Evolutionary conservation across 257 asterid species (phyloP), one percentile per base, ranked within the genome.

Genomic region (Dorcoceras hygrometricum): DNA sequence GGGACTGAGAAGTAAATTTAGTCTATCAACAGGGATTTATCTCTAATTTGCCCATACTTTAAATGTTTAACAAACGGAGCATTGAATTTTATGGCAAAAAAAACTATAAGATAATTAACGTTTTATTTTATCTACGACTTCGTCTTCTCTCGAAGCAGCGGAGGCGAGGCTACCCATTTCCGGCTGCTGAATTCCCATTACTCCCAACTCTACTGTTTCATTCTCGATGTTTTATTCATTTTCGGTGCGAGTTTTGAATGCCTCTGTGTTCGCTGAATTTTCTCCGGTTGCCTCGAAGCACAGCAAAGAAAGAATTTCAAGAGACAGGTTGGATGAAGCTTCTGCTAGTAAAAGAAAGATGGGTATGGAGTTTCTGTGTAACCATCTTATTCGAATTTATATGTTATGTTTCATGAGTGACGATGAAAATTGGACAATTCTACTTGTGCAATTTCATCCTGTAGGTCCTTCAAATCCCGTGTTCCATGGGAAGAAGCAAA

Each of bases 401-500:
- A 1, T 12, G 50, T 25, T 65, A 32, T 36, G 19, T 4, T 58
- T 31, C 36, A n/a, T 23, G 18, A 46, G 3, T n/a, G 68, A 8
- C 25, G 12, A 24, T 46, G 58, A n/a, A 28, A 10, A 27, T 56
- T 51, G 9, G 31, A 5, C 6, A 8, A 14, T 50, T n/a, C 0
- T 29, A 22, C 27, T 68, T 48, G 9, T 56, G 12, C 12, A 23
- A 26, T 80, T 36, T 67, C 50, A 18, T 65, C 72, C 27, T 66
- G 72, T 71, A 86, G 95, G 86, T 69, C 66, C 66, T 55, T 46
- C 24, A 27, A 75, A 64, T 65, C 76, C 72, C 32, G 74, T 78
- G 20, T 77, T 81, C 60, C 72, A 80, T 25, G 23, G 71, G 8
- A 78, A 59, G 70, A 87, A 76, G 82, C 72, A 84, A 71, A 87